phyloP scores from a whole-genome alignment of 257 asterid genomes.

The Voacanga thouarsii region DNA sequence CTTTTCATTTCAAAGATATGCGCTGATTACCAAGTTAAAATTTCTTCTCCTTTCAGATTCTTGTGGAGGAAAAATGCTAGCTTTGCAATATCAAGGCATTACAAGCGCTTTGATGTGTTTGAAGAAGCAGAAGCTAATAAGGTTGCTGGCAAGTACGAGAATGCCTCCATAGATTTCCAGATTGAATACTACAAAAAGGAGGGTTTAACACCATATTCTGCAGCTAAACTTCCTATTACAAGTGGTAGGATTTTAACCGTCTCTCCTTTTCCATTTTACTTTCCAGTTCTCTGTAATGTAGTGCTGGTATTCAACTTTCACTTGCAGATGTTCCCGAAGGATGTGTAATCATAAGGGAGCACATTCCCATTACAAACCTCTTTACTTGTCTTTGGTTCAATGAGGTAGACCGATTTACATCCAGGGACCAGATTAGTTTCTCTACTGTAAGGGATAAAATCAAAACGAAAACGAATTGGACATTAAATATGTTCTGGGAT shows the following conservation, averaged over 20 bases:
- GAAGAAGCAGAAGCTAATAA: constrained; percentile 96
- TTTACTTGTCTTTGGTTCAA: constrained; percentile 95
- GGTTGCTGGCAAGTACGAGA: constrained; percentile 82
- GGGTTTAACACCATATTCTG: constrained; percentile 79
- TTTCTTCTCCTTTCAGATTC: constrained; percentile 42
- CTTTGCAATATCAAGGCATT: constrained; percentile 94
- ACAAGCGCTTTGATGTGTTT: constrained; percentile 79
- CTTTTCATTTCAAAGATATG: neutral
- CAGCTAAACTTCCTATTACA: constrained; percentile 69
- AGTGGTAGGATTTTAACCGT: constrained; percentile 51
- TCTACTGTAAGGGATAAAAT: constrained; percentile 88
- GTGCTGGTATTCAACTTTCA: neutral
- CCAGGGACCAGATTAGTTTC: constrained; percentile 93
- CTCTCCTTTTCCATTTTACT: neutral
- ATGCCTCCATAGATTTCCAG: constrained; percentile 89
- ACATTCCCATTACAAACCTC: constrained; percentile 77
- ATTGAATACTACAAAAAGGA: constrained; percentile 74
- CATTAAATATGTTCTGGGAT: constrained; percentile 80
- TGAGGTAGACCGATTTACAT: constrained; percentile 89
- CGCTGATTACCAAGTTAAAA: neutral
- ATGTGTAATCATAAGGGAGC: constrained; percentile 85
- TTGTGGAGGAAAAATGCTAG: constrained; percentile 91
- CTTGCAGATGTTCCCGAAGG: constrained; percentile 95
- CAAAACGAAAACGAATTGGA: constrained; percentile 70
- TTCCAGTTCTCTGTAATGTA: neutral